Evolutionary conservation across 1,284 basidiomycete species (phyloP).

Genomic region (Phenoliferia sp.): DNA sequence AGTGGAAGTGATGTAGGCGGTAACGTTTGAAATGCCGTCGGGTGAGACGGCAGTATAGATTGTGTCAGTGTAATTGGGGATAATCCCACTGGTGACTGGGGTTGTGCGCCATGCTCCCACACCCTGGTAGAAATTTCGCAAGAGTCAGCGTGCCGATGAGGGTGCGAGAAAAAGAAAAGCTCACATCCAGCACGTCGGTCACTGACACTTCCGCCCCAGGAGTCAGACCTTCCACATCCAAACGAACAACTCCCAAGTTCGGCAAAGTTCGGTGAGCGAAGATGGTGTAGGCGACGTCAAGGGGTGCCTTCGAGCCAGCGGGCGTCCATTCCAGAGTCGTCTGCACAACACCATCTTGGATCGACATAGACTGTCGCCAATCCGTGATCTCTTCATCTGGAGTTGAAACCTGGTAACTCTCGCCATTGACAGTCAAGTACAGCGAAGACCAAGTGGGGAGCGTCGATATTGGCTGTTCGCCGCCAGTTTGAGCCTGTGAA

Average conservation of each 20-base stretch:
- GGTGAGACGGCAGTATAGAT: conserved; percentile 34
- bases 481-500: conserved; percentile 25
- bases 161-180: background rate
- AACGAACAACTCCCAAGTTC: conserved; percentile 31
- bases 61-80: conserved; percentile 16
- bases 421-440: conserved; percentile 31
- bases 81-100: conserved; percentile 6
- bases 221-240: conserved; percentile 24
- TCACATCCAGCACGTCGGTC: conserved; percentile 36
- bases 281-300: conserved; percentile 31
- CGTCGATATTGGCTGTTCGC: conserved; percentile 35
- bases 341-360: conserved; percentile 34
- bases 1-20: conserved; percentile 25
- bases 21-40: conserved; percentile 32
- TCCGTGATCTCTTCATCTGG: conserved; percentile 25
- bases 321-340: conserved; percentile 33
- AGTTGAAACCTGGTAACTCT: conserved; percentile 25
- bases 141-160: background rate
- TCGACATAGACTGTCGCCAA: conserved; percentile 32
- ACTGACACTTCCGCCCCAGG: conserved; percentile 19
- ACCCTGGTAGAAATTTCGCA: conserved; percentile 14
- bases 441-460: conserved; percentile 36
- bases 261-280: conserved; percentile 33
- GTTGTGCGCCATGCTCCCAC: conserved; percentile 33
- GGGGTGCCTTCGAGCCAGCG: background rate